Evolutionary conservation across 805 yeast species (phyloP).

Genomic region (Kodamaea kaohsiungensis): DNA sequence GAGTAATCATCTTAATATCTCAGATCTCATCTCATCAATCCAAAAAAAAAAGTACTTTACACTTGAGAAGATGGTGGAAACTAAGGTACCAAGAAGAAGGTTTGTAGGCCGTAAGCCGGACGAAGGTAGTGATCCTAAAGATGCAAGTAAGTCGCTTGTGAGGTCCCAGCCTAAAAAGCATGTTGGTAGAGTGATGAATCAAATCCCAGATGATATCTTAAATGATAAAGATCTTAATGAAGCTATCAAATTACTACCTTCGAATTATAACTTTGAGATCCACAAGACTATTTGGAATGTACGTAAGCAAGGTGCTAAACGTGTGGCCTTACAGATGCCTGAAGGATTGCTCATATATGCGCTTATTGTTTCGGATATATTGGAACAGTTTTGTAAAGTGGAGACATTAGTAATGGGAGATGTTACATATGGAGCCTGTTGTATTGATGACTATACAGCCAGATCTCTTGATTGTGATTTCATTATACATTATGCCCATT

Average conservation of each 20-base stretch:
- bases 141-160: constrained; percentile 16
- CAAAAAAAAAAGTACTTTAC: neutral
- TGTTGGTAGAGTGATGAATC: constrained; percentile 70
- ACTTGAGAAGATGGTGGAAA: constrained; percentile 2
- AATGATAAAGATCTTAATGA: constrained; percentile 79
- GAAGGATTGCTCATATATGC: constrained; percentile 92
- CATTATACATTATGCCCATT: constrained; percentile 95
- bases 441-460: constrained; percentile 96
- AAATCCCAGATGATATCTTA: constrained; percentile 84
- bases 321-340: constrained; percentile 97
- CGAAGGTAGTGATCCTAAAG: constrained; percentile 15
- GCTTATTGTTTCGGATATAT: constrained; percentile 83
- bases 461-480: constrained; percentile 90
- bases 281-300: constrained; percentile 97
- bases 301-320: constrained; percentile 64
- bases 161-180: constrained; percentile 21
- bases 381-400: constrained; percentile 85
- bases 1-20: constrained; percentile 69
- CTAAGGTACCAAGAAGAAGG: constrained; percentile 46
- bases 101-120: constrained; percentile 55
- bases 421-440: constrained; percentile 97
- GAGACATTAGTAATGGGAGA: constrained; percentile 97
- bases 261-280: constrained; percentile 92
- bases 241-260: constrained; percentile 79
- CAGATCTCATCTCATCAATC: neutral